Base-by-base conservation (phyloP, 192 early-diverging fungal species). In the Rhizoclosmatium sp. region DNA sequence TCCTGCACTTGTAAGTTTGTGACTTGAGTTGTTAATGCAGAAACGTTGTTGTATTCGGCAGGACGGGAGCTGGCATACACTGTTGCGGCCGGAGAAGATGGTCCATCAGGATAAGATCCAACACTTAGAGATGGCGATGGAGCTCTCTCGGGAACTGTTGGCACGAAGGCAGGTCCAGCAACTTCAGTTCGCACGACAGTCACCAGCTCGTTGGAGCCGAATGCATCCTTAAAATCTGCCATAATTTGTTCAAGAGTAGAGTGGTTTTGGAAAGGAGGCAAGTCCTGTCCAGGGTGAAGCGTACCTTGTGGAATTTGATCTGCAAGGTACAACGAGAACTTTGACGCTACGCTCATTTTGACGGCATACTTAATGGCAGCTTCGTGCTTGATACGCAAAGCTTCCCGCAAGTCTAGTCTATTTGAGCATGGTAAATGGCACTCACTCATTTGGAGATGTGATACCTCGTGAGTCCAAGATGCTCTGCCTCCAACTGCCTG, bases 251-350 rank as follows among this genome's bases (percentile, higher is more conserved):
- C 72, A 3, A 80, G 45, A 7, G 62, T 73, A 3, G 7, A 5
- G 19, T 64, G 10, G n/a, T 69, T 59, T 5, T 21, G 40, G 49
- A 65, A 80, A 9, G 79, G 54, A 4, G 79, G 79, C 31, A 80
- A 62, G 42, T 23, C 45, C 58, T 80, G 79, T 5, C 79, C 79
- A 12, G 72, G 64, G 46, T 12, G 31, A 9, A 80, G 49, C 9
- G 12, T 56, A 2, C 79, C 79, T 69, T 80, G 79, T 16, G 79
- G 79, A 14, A 80, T 80, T 51, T 80, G 79, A 31, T 80, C 72
- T 14, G 72, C 79, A 3, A 80, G 45, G 47, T 75, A 61, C 4
- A 60, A 23, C 7, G 40, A 40, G 46, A 75, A 80, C 21, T 66
- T 69, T 1, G 70, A 59, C 7, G 69, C 78, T 3, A 70, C 77